Evolutionary conservation across 257 asterid genomes (phyloP).

Genomic region (Penstemon davidsonii): DNA sequence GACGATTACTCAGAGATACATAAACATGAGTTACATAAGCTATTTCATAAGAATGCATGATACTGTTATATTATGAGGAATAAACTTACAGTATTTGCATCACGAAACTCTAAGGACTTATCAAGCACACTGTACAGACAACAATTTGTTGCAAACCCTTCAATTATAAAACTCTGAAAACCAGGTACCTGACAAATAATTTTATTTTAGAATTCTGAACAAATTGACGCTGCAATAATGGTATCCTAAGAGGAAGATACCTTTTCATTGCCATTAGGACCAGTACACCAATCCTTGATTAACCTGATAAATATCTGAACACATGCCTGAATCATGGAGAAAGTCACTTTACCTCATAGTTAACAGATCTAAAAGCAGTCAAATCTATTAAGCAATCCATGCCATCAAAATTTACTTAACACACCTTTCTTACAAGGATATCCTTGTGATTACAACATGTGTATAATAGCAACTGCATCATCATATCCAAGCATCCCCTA

Average conservation of each 20-base stretch:
- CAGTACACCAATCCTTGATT: slow-evolving; percentile 87
- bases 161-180: slow-evolving; percentile 70
- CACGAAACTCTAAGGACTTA: slow-evolving; percentile 83
- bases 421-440: slow-evolving; percentile 69
- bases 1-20: not conserved
- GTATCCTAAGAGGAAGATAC: slow-evolving; percentile 37
- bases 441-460: slow-evolving; percentile 86
- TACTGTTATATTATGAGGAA: not conserved
- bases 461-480: slow-evolving; percentile 78
- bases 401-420: slow-evolving; percentile 11
- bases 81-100: slow-evolving; percentile 89
- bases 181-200: slow-evolving; percentile 80
- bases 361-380: not conserved
- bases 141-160: slow-evolving; percentile 76
- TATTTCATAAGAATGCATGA: not conserved
- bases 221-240: slow-evolving; percentile 5
- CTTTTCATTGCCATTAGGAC: slow-evolving; percentile 67
- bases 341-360: slow-evolving; percentile 15
- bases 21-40: not conserved
- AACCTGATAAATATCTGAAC: slow-evolving; percentile 87
- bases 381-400: not conserved
- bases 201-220: slow-evolving; percentile 28
- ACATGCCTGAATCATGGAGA: slow-evolving; percentile 59
- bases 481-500: slow-evolving; percentile 54
- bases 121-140: slow-evolving; percentile 93